A percentile compares a stretch with the other conserved stretches of the same genome.
Evolutionary conservation across 352 stramenopile species (phyloP).

Genomic region (Peronospora farinosa): DNA sequence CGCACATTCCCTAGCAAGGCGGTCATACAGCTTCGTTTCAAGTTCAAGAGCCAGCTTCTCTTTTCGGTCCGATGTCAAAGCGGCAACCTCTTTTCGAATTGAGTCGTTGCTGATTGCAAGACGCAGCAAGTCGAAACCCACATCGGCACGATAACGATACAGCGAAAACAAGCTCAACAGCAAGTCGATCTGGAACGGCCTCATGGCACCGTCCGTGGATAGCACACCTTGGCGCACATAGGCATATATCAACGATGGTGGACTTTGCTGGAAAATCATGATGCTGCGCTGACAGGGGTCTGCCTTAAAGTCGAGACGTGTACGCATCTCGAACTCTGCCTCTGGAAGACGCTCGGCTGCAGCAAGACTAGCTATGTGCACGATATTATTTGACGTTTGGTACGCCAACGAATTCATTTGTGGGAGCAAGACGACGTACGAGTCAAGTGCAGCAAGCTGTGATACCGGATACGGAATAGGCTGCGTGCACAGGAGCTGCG

Average conservation of each 20-base stretch:
- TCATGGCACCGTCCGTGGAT: conserved; percentile 22
- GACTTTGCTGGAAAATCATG: conserved; percentile 69
- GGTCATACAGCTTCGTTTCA: conserved; percentile 72
- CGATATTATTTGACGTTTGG: conserved; percentile 26
- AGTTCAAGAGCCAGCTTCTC: conserved; percentile 53
- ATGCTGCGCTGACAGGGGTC: conserved; percentile 28
- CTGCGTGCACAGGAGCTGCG: conserved; percentile 60
- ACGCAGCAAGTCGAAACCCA: conserved; percentile 48
- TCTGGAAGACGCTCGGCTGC: conserved; percentile 44
- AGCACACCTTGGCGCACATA: conserved; percentile 44
- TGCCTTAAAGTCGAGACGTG: conserved; percentile 7
- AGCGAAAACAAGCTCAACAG: conserved; percentile 77
- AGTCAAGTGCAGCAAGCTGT: conserved; percentile 66
- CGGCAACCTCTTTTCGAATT: conserved; percentile 9
- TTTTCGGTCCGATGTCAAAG: conserved; percentile 30
- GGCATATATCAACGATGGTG: conserved; percentile 64
- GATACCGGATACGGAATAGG: conserved; percentile 50
- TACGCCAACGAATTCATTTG: conserved; percentile 19
- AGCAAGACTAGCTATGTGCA: conserved; percentile 37
- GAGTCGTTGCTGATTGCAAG: conserved; percentile 22
- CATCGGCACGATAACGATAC: conserved; percentile 81
- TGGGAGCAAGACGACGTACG: conserved; percentile 66
- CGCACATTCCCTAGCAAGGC: conserved; percentile 60
- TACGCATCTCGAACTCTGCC: conserved; percentile 53
- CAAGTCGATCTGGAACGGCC: conserved; percentile 60